Base-by-base conservation (phyloP, 2,329 filamentous ascomycete genomes). In the Pseudogymnoascus sp. region DNA sequence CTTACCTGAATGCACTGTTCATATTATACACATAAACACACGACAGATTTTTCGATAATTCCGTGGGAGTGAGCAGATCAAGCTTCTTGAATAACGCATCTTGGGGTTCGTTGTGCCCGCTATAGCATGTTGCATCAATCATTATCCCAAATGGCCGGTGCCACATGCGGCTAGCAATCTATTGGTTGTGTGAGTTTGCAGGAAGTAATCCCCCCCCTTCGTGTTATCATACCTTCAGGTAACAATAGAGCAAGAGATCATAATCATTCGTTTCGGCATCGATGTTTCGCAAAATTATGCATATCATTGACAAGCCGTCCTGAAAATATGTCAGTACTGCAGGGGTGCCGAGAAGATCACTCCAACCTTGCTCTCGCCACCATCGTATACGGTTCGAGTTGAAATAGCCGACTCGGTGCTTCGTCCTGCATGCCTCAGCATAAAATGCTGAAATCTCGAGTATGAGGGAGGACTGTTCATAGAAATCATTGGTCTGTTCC, bases 1-100 rank as follows among this genome's bases (percentile, higher is more conserved):
- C 86, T 75, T 85, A 85, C 68, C 79, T 80, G 71, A 86, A 88
- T 9, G 84, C 81, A 68, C 83, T 87, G 67, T 89, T 89, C 85
- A 88, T 88, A 69, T 89, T 89, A 72, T 89, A 88, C 14, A 89
- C 78, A 65, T 88, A 89, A 39, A 87, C 78, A 37, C 85, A 78
- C 1, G 81, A 77, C 3, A 88, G 74, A 63, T 86, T 82, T 59
- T 77, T 78, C 1, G 81, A 78, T 47, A 88, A 71, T 66, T 89
- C 86, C 0, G 78, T 77, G 0, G 86, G 86, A 3, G 83, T 85
- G 2, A 89, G 77, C 9, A 81, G 73, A 67, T 88, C 85, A 7
- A 87, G 74, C 67, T 81, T 86, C 60, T 81, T 82, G 67, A 88
- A 86, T 1, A 88, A 73, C 16, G 85, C 82, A 68, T 89, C 86